Evolutionary conservation across 305 asterid genomes (phyloP).

Genomic region (Plantago lanceolata): DNA sequence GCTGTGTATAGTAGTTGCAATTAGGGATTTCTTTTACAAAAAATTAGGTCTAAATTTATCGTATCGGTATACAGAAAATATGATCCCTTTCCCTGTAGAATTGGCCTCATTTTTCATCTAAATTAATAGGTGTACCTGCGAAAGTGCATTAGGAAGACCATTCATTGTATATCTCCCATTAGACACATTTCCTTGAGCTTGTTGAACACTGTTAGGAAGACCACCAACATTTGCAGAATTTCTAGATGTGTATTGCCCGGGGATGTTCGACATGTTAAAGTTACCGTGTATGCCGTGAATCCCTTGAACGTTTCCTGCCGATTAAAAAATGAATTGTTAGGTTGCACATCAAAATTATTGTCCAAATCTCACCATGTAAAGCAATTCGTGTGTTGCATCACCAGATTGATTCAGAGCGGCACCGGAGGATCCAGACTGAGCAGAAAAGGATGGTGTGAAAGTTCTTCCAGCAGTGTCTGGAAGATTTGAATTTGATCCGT

Average conservation of each 20-base stretch:
- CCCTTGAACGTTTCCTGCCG: constrained; percentile 58
- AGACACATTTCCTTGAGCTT: constrained; percentile 57
- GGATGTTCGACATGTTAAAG: constrained; percentile 65
- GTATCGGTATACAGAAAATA: constrained; percentile 6
- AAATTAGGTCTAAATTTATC: constrained; percentile 12
- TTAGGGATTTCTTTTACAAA: constrained; percentile 7
- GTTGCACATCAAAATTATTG: constrained; percentile 4
- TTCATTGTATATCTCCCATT: constrained; percentile 62
- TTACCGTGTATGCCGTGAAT: constrained; percentile 67
- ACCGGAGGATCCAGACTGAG: constrained; percentile 68
- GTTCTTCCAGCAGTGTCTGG: constrained; percentile 61
- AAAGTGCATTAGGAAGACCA: constrained; percentile 61
- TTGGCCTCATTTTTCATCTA: constrained; percentile 15
- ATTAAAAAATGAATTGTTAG: constrained; percentile 15
- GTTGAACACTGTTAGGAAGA: constrained; percentile 69
- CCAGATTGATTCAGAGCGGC: constrained; percentile 67
- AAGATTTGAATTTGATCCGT: constrained; percentile 65
- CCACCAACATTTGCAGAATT: constrained; percentile 55
- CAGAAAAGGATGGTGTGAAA: constrained; percentile 53
- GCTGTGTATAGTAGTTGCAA: constrained; percentile 40
- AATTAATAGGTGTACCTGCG: constrained; percentile 53
- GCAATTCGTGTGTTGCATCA: constrained; percentile 28
- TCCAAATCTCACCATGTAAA: constrained; percentile 19
- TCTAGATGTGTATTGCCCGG: constrained; percentile 65
- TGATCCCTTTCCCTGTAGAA: constrained; percentile 12